Base-by-base conservation (phyloP, 1,284 basidiomycete genomes). In the Cryptococcus sp. region DNA sequence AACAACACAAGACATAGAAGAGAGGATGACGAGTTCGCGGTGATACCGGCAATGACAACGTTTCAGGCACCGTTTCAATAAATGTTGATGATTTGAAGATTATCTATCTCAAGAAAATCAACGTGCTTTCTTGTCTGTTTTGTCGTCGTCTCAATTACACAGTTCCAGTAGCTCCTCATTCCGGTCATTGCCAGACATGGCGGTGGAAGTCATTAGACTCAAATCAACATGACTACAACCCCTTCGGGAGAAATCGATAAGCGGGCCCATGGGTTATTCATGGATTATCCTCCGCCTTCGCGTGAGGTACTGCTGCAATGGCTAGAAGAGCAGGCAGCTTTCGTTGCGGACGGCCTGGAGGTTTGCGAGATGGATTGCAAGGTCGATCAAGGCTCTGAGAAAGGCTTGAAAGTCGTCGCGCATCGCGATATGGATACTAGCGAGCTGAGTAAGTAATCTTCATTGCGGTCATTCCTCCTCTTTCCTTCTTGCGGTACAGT, bases 231-330 rank as follows among this genome's bases (percentile, higher is more conserved):
- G 29, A 34, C 29, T 34, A 13, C 29, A 34, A 34, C 8, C 29
- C 29, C 29, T 34, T 34, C 29, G 29, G 29, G 7, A 46, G n/a
- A 17, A 5, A 19, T 20, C 16, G 29, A 50, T 22, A 34, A 38
- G 22, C 19, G 22, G 26, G 22, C 34, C 19, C 51, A 51, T 25
- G 57, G 45, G 19, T 50, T 58, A 22, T 55, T 57, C 26, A 5
- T 5, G 4, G 51, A 45, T 10, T 40, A 46, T 19, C 58, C 57
- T 3, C 54, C 67, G n/a, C 70, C 70, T 4, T 67, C 65, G 7
- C 45, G 39, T 3, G 52, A 52, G 6, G 16, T 55, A 6, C 57
- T 72, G 3, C 15, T 23, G 5, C 46, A 44, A 11, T 73, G 69
- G 67, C 60, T 68, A 13, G 61, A 62, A 7, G 55, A 49, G 23